Base-by-base conservation (phyloP, 164 flowering plant genomes). In the Aristolochia californica region DNA sequence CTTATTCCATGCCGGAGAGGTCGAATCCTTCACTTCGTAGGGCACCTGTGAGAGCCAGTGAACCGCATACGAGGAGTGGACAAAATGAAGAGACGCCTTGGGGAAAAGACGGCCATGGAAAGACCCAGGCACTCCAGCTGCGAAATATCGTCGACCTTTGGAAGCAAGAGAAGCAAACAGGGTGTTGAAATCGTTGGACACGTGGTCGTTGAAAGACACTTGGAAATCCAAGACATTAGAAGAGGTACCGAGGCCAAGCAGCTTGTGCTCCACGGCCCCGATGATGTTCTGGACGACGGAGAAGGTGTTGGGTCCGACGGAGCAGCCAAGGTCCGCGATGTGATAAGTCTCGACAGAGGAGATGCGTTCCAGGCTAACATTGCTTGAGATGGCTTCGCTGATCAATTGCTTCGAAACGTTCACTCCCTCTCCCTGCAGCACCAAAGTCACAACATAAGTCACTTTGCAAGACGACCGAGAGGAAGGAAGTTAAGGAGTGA, bases 41-140 rank as follows among this genome's bases (percentile, higher is more conserved):
- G 75, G 70, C 0, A 68, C 66, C 38, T 22, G 26, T 4, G 73
- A 56, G 12, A 75, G 62, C 78, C 78, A 75, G 0, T 75, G 73
- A 2, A 71, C 52, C 0, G 75, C 51, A 48, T 28, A 53, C 13
- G 66, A 63, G 0, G 78, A 75, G 56, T 68, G 64, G 16, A 64
- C 67, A 13, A 68, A 55, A 45, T 68, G 61, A 21, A 71, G 59
- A 8, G 65, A 60, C 18, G 62, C 49, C 27, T 44, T 48, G 2
- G 78, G 78, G 50, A 75, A 71, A 13, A 75, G 45, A 4, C 69
- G 64, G 14, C 64, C 66, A 9, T 63, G 47, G 57, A 71, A 75
- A 25, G 75, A 75, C 8, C 78, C 78, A 4, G 71, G 75, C 3
- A 62, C 71, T 5, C 64, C 75, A 0, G 67, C 69, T 0, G 60